Evolutionary conservation across 345 rosid species (phyloP), one percentile per base, ranked within the genome.

Genomic region (Linum usitatissimum): DNA sequence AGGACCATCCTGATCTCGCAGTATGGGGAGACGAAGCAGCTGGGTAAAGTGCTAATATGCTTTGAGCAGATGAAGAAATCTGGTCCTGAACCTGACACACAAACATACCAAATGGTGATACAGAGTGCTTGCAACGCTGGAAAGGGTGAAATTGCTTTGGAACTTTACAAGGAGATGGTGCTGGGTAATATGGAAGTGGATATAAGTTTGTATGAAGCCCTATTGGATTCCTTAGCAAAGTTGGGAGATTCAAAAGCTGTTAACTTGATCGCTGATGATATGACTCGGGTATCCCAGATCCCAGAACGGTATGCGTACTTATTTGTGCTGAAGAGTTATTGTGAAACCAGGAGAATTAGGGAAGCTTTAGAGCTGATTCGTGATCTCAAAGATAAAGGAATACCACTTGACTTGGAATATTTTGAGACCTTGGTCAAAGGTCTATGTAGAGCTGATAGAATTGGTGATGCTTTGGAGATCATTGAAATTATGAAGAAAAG

Each of bases 391-490:
- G 75, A 61, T 59, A 85, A 80, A 69, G 76, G 70, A 18, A 53
- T 79, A 31, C 42, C 73, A n/a, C 60, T 87, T 9, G 81, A 74
- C 65, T n/a, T 57, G 28, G 79, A 73, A 60, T 81, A 73, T 77
- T 86, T 82, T 19, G 80, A 81, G 77, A 85, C 75, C 65, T 76
- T 90, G 76, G 80, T 83, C 53, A 84, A 77, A 75, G 97, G 97
- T 59, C 77, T 90, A 53, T 79, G 90, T 72, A 76, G 66, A 70
- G 86, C 84, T 55, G 79, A 73, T 74, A 81, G 84, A 73, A 79
- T 86, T 34, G 64, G 65, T 9, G 97, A 91, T 77, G 97, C 96
- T 74, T 38, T 78, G 66, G 96, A 91, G 68, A 77, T 91, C 60
- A 72, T 83, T 7, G 80, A 81, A 57, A 80, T 87, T 61, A 86